Percentiles rank a stretch among this genome's conserved stretches.
Conservation (phyloP, 2,329 filamentous ascomycete species). For the Lachnum nothofagi region DNA sequence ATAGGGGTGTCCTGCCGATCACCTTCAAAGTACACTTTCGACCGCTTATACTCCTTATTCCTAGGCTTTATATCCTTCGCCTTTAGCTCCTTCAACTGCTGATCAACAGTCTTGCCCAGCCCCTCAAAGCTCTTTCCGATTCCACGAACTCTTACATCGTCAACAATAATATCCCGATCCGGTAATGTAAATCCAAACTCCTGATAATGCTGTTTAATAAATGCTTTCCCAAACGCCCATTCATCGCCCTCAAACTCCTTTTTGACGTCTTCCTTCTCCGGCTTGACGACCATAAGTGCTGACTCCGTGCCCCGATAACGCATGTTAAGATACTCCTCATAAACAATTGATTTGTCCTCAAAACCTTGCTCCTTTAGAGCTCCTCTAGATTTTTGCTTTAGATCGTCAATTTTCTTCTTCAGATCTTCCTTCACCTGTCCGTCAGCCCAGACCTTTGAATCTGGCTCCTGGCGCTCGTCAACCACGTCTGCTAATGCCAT, state of each 20-base stretch:
- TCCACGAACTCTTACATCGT: conserved; percentile 81
- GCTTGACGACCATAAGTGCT: conserved; percentile 81
- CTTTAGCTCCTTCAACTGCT: conserved; percentile 69
- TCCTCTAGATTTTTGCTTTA: conserved; percentile 68
- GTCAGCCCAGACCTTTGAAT: conserved; percentile 58
- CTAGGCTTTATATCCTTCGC: conserved; percentile 39
- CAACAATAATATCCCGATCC: conserved; percentile 81
- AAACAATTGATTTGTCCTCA: conserved; percentile 64
- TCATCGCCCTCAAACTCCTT: conserved; percentile 59
- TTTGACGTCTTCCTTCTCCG: conserved; percentile 55
- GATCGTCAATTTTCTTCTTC: conserved; percentile 67
- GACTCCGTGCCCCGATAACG: conserved; percentile 87
- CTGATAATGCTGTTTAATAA: conserved; percentile 80
- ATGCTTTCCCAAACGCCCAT: conserved; percentile 80
- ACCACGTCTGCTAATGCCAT: conserved; percentile 93
- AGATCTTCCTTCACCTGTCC: conserved; percentile 57
- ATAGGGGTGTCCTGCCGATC: conserved; percentile 73
- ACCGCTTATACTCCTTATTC: conserved; percentile 61
- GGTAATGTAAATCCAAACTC: conserved; percentile 88
- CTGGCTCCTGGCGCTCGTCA: conserved; percentile 79
- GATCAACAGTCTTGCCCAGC: conserved; percentile 74
- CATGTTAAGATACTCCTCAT: conserved; percentile 93
- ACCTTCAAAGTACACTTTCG: conserved; percentile 78
- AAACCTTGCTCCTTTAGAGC: conserved; percentile 76
- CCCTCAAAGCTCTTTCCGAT: conserved; percentile 85